These are phyloP conservation scores for Diphasiastrum complanatum DNA, from an alignment of 83 land plant species.

Conservation along the genomic window DNA sequence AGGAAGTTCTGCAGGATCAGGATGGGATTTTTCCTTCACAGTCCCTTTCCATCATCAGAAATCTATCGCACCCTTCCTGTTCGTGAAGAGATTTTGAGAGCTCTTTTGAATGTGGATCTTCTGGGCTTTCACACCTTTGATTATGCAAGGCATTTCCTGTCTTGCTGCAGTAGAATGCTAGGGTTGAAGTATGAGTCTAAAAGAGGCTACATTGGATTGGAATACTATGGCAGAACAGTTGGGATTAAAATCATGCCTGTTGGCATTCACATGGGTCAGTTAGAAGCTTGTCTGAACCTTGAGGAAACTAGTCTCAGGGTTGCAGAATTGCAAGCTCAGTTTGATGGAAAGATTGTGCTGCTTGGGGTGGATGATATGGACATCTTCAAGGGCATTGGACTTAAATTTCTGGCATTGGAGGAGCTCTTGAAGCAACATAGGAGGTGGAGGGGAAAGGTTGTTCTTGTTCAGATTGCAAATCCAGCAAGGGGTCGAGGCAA, in stretches of 20 bases:
- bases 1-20: conserved; percentile 21
- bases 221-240: conserved; percentile 6
- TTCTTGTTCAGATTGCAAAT: conserved; percentile 14
- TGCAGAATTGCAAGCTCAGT: conserved; percentile 3
- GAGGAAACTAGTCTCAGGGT: neutral
- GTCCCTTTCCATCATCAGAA: conserved; percentile 25
- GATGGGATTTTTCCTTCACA: conserved; percentile 14
- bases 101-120: conserved; percentile 13
- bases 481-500: conserved; percentile 14
- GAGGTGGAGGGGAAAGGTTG: neutral
- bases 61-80: conserved; percentile 23
- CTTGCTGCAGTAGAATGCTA: conserved; percentile 12
- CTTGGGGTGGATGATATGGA: conserved; percentile 9
- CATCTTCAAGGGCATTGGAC: conserved; percentile 16
- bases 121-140: too few relatives aligned
- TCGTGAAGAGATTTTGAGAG: conserved; percentile 16
- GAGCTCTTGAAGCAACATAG: neutral
- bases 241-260: conserved; percentile 12
- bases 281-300: conserved; percentile 5
- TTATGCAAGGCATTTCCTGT: too few relatives aligned
- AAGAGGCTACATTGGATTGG: too few relatives aligned
- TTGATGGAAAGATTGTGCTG: conserved; percentile 9
- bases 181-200: neutral
- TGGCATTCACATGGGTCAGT: conserved; percentile 12
- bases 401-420: conserved; percentile 14